phyloP scores from a whole-genome alignment of 768 basidiomycete genomes.

The Hygrocybe coccinea region DNA sequence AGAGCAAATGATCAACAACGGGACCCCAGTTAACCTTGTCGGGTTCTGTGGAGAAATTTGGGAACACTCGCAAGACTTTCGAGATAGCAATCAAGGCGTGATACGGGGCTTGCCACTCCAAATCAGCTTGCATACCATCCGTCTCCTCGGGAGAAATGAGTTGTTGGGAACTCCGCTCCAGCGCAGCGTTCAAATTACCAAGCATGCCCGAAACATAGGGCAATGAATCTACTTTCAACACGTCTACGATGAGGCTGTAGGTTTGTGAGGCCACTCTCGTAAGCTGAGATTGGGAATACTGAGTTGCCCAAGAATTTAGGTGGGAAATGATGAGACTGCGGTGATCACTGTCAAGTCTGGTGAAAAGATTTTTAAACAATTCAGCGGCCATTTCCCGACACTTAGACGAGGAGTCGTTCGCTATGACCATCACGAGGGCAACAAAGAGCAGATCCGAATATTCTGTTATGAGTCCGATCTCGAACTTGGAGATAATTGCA shows the following conservation, averaged over 20 bases:
- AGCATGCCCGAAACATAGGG: conserved; percentile 48
- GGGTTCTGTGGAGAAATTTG: conserved; percentile 42
- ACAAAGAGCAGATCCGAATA: conserved; percentile 88
- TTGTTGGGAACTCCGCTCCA: conserved; percentile 41
- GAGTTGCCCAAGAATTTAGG: conserved; percentile 73
- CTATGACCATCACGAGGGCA: conserved; percentile 84
- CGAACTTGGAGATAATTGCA: conserved; percentile 81
- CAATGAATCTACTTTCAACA: conserved; percentile 43
- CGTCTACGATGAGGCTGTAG: conserved; percentile 76
- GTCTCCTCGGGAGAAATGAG: conserved; percentile 40
- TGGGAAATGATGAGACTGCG: conserved; percentile 58
- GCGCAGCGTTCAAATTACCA: conserved; percentile 49
- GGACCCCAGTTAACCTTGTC: conserved; percentile 57
- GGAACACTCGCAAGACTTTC: conserved; percentile 58
- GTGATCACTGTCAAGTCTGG: conserved; percentile 57
- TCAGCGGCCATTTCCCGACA: conserved; percentile 86
- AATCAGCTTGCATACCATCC: conserved; percentile 46
- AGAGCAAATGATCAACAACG: conserved; percentile 65
- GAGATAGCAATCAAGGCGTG: conserved; percentile 64
- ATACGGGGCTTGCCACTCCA: conserved; percentile 81
- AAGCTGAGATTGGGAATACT: conserved; percentile 55
- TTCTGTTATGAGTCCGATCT: conserved; percentile 64
- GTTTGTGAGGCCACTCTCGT: conserved; percentile 74
- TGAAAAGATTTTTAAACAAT: conserved; percentile 73
- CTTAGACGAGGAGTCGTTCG: conserved; percentile 88